Evolutionary conservation across 768 basidiomycete species (phyloP).

Genomic region (Suillus fuscotomentosus): DNA sequence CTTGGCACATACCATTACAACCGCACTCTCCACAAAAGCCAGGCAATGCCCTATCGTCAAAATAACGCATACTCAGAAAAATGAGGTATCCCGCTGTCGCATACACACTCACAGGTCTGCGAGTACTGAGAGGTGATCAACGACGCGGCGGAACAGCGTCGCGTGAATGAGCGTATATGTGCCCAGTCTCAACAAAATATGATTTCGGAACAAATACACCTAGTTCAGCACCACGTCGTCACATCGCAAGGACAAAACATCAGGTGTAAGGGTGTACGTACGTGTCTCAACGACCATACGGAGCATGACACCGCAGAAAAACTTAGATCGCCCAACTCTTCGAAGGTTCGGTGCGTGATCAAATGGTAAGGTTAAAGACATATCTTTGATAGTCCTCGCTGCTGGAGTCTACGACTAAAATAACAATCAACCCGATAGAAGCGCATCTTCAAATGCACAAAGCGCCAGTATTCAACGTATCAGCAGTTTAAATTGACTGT

Average conservation of each 20-base stretch:
- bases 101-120: too few relatives aligned
- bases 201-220: not conserved
- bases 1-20: too few relatives aligned
- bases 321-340: not conserved
- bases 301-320: not conserved
- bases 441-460: too few relatives aligned
- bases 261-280: too few relatives aligned
- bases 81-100: too few relatives aligned
- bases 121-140: not conserved
- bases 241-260: not conserved
- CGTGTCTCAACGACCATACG: not conserved
- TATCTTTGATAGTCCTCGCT: too few relatives aligned
- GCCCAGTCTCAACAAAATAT: not conserved
- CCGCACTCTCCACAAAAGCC: not conserved
- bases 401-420: too few relatives aligned
- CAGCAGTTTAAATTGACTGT: too few relatives aligned
- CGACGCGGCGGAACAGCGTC: not conserved
- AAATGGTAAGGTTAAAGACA: not conserved
- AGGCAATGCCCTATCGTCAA: not conserved
- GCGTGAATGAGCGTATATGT: not conserved
- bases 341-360: not conserved
- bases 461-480: too few relatives aligned
- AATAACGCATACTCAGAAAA: too few relatives aligned
- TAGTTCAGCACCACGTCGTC: not conserved
- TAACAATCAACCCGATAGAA: too few relatives aligned